phyloP scores from a whole-genome alignment of 2,329 filamentous ascomycete species.

The Fusarium sp. region DNA sequence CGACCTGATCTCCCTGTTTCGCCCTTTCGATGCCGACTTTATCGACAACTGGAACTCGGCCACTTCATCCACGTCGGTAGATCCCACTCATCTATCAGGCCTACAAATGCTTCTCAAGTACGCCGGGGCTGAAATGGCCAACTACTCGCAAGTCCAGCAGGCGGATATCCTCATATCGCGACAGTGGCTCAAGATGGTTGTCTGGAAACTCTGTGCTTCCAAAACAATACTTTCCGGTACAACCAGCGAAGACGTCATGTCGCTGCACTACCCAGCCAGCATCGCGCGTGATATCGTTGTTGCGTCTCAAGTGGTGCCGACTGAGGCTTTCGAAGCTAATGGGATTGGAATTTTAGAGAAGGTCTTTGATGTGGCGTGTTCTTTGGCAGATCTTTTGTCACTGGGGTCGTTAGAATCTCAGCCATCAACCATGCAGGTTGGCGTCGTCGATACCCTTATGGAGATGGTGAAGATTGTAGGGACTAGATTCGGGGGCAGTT shows the following conservation, averaged over 20 bases:
- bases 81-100: conserved; percentile 6
- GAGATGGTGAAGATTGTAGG: conserved; percentile 25
- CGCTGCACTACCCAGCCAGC: conserved; percentile 40
- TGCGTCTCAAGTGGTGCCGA: conserved; percentile 36
- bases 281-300: conserved; percentile 45
- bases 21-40: conserved; percentile 45
- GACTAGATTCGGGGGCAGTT: conserved; percentile 13
- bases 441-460: conserved; percentile 21
- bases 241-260: conserved; percentile 41
- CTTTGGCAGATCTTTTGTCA: conserved; percentile 41
- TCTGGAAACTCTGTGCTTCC: conserved; percentile 46
- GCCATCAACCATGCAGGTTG: conserved; percentile 9
- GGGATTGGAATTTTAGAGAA: conserved; percentile 51
- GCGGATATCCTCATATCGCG: conserved; percentile 44
- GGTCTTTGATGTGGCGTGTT: conserved; percentile 50
- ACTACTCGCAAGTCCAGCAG: conserved; percentile 35
- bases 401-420: neutral
- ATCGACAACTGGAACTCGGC: conserved; percentile 45
- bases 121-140: conserved; percentile 14
- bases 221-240: conserved; percentile 31
- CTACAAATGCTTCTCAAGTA: conserved; percentile 28
- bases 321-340: conserved; percentile 48
- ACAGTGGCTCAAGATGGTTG: conserved; percentile 45
- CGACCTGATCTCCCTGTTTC: conserved; percentile 46
- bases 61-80: conserved; percentile 1